These are phyloP conservation scores for Clonostachys rosea DNA, from an alignment of 2,329 filamentous ascomycete species.

Conservation along the genomic window DNA sequence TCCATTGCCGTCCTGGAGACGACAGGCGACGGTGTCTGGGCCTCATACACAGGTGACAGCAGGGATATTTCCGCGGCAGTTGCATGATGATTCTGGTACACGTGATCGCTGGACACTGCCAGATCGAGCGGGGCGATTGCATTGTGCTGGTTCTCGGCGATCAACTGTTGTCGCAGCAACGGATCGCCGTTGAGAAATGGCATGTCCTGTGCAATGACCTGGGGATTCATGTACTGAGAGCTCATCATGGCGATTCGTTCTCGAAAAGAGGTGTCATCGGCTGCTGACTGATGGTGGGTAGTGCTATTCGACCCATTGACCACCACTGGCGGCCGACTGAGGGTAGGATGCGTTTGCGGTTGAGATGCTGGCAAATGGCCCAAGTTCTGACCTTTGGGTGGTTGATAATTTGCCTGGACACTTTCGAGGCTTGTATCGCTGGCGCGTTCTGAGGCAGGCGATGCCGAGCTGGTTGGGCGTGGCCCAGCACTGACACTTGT, in stretches of 20 bases:
- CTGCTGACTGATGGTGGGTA: constrained; percentile 4
- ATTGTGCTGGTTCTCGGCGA: constrained; percentile 27
- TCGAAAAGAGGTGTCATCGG: constrained; percentile 33
- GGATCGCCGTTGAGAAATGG: constrained; percentile 17
- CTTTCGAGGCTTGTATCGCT: neutral
- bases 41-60: constrained; percentile 72
- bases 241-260: constrained; percentile 35
- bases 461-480: constrained; percentile 7
- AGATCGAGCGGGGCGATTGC: constrained; percentile 52
- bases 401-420: neutral
- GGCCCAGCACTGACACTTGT: constrained; percentile 16
- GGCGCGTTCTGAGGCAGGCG: constrained; percentile 12
- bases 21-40: constrained; percentile 66
- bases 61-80: constrained; percentile 35
- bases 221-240: constrained; percentile 17
- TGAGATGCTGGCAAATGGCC: constrained; percentile 3
- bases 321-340: constrained; percentile 21
- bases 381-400: neutral
- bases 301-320: constrained; percentile 24
- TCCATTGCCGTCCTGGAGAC: constrained; percentile 35
- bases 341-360: constrained; percentile 7
- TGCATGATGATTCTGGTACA: constrained; percentile 18
- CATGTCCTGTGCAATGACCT: constrained; percentile 21
- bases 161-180: constrained; percentile 29
- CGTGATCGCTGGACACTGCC: constrained; percentile 38